Base-by-base conservation (phyloP, 2,329 filamentous ascomycete species). In the Diplocarpon mali region DNA sequence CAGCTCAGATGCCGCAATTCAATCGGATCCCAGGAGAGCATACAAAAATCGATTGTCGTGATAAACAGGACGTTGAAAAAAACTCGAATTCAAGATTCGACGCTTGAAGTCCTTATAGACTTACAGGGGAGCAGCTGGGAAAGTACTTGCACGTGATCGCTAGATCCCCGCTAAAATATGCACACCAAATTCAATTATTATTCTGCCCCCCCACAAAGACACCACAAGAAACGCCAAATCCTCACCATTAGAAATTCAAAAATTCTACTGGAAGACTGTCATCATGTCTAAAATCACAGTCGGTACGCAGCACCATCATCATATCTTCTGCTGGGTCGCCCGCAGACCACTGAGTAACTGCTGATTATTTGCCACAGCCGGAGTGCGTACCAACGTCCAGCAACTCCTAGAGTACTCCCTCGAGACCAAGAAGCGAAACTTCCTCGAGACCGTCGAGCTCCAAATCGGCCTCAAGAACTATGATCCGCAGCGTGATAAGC, bases 401-500 rank as follows among this genome's bases (percentile, higher is more conserved):
- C 79, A 92, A 69, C 79, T 98, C 65, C 84, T 98, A 64, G 83
- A 94, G 66, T 96, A 96, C 83, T 94, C 85, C 67, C 76, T 76
- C 64, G 80, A 94, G 71, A 86, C 85, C 70, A 95, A 95, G 84
- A 95, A 95, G 85, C 78, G 88, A 63, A 95, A 95, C 80, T 95
- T 95, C 76, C 78, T 93, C 68, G 87, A 92, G 77, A 90, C 85
- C 67, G 86, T 95, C 69, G 83, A 88, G 71, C 83, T 85, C 61
- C 79, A 87, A 71, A 92, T 93, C 76, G 86, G 86, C 69, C 81
- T 94, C 68, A 93, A 94, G 85, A 94, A 94, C 83, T 95, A 95
- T 76, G 85, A 98, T 69, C 90, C 92, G 67, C 77, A 96, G 83
- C 90, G 92, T 87, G 92, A 98, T 78, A 98, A 98, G 90, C 90